A percentile compares a stretch with the other conserved stretches of the same genome.
Conservation (phyloP, 169 alveolate genomes). For the Plasmodium vinckei region DNA sequence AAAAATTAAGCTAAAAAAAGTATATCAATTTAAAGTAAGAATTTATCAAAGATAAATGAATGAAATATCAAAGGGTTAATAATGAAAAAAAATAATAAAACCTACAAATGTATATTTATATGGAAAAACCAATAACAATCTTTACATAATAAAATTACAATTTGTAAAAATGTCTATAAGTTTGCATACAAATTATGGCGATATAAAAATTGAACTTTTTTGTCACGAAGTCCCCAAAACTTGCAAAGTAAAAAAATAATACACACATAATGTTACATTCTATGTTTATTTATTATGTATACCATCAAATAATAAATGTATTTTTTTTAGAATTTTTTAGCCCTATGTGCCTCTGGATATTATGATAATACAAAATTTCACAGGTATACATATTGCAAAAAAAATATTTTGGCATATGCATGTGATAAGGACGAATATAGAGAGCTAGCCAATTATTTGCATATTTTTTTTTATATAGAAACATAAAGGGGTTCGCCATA, state of each 20-base stretch:
- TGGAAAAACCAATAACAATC: not conserved
- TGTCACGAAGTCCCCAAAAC: slow-evolving; percentile 87
- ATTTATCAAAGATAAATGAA: too few relatives aligned
- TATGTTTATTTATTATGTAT: not conserved
- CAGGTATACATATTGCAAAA: slow-evolving; percentile 37
- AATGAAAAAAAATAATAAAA: not conserved
- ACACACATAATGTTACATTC: not conserved
- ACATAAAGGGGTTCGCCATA: slow-evolving; percentile 95
- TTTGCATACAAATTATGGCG: slow-evolving; percentile 75
- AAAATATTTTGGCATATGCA: not conserved
- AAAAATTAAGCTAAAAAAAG: too few relatives aligned
- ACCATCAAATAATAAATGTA: not conserved
- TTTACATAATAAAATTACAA: not conserved
- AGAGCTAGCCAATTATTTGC: not conserved
- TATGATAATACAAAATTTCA: slow-evolving; percentile 80
- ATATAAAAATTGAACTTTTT: slow-evolving; percentile 82
- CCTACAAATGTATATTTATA: not conserved
- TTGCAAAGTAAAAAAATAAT: slow-evolving; percentile 79
- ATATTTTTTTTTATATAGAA: slow-evolving; percentile 84
- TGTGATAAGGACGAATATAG: too few relatives aligned
- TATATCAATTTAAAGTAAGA: too few relatives aligned
- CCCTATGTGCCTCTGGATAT: slow-evolving; percentile 83
- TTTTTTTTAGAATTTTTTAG: slow-evolving; percentile 80
- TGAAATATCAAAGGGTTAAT: too few relatives aligned
- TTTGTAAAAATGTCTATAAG: slow-evolving; percentile 66